Percentiles rank a stretch among this genome's conserved stretches.
These are phyloP conservation scores for Gossypium raimondii DNA, from an alignment of 345 rosid genomes.

Conservation along the genomic window DNA sequence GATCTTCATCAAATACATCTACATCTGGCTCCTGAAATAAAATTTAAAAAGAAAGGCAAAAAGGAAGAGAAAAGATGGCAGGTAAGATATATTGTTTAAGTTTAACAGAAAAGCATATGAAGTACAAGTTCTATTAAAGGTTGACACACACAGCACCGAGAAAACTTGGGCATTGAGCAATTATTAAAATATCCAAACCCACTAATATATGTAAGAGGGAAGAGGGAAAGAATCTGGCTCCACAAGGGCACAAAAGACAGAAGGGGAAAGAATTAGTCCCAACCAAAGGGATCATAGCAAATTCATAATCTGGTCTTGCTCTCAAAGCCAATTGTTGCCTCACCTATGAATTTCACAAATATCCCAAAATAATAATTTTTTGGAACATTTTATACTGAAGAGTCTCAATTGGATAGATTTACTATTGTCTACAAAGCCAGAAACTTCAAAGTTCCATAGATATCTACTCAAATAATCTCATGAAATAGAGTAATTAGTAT, in stretches of 20 bases:
- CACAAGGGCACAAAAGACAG: not conserved
- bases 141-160: not conserved
- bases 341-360: not conserved
- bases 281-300: not conserved
- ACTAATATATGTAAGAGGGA: not conserved
- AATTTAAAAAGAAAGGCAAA: not conserved
- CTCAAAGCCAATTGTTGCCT: not conserved
- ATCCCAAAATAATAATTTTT: not conserved
- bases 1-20: constrained; percentile 36
- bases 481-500: not conserved
- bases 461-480: not conserved
- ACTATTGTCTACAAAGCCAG: not conserved
- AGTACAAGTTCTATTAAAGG: not conserved
- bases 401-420: not conserved
- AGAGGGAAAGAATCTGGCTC: not conserved
- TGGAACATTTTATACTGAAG: not conserved
- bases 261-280: not conserved
- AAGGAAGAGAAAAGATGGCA: not conserved
- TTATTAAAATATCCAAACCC: not conserved
- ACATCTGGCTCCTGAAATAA: constrained; percentile 47
- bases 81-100: not conserved
- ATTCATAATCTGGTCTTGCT: not conserved
- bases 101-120: not conserved
- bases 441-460: not conserved
- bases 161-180: not conserved